Conservation (phyloP, 305 asterid genomes). For the Solanum hybrid region DNA sequence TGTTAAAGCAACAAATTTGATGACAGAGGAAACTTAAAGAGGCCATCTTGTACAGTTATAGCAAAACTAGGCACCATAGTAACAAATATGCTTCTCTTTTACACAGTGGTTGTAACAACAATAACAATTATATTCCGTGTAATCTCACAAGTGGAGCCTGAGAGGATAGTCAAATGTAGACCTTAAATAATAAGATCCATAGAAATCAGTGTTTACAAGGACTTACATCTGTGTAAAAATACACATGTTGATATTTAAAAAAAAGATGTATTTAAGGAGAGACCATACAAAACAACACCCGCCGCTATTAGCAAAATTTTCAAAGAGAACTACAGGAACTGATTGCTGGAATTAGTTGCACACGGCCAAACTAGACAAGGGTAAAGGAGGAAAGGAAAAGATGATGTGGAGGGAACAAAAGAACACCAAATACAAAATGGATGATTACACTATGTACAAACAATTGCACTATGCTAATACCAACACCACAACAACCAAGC, state of each 20-base stretch:
- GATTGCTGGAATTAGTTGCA: neutral
- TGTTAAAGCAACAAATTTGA: neutral
- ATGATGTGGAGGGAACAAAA: neutral
- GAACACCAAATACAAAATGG: neutral
- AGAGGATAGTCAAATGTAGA: neutral
- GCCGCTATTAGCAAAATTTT: neutral
- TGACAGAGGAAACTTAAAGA: neutral
- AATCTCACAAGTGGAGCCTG: neutral
- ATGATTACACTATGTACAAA: constrained; percentile 5
- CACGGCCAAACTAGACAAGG: neutral
- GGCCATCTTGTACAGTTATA: neutral
- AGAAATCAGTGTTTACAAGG: neutral
- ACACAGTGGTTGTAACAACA: neutral
- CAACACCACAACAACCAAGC: neutral
- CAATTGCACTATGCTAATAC: neutral
- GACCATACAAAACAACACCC: neutral
- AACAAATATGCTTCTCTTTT: neutral
- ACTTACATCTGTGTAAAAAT: neutral
- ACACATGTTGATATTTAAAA: neutral
- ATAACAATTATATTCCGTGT: neutral
- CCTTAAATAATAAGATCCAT: neutral
- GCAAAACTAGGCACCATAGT: neutral
- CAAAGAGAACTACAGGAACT: neutral
- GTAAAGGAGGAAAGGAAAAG: neutral
- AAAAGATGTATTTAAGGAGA: neutral